A percentile compares a stretch with the other conserved stretches of the same genome.
Evolutionary conservation across 768 basidiomycete species (phyloP).

Genomic region (Boletus subparvulus): DNA sequence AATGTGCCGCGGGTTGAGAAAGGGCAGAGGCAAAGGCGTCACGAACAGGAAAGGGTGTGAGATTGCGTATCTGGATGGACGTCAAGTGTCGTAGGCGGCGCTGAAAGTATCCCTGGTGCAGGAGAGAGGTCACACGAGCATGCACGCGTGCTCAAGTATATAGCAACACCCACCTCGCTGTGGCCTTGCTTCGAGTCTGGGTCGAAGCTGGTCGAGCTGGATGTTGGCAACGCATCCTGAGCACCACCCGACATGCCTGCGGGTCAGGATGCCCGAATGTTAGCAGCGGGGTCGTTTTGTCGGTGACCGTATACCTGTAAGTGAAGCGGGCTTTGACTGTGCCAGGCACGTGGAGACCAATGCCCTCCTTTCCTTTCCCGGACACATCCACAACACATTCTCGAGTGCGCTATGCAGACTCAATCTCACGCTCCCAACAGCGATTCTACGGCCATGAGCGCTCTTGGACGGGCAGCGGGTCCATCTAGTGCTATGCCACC

Average conservation of each 20-base stretch:
- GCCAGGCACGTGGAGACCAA: not conserved
- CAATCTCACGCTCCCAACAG: constrained; percentile 37
- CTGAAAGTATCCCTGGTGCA: constrained; percentile 38
- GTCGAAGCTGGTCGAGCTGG: constrained; percentile 16
- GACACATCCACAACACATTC: not conserved
- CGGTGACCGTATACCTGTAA: constrained; percentile 1
- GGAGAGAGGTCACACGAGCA: not conserved
- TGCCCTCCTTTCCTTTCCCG: constrained; percentile 26
- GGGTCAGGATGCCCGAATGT: not conserved
- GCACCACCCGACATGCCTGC: constrained; percentile 23
- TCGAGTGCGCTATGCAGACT: constrained; percentile 40
- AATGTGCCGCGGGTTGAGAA: constrained; percentile 59
- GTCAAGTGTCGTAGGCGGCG: constrained; percentile 73
- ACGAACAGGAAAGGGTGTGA: constrained; percentile 81
- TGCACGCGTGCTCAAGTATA: not conserved
- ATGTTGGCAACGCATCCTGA: constrained; percentile 16
- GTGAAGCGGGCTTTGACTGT: not conserved
- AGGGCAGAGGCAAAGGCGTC: constrained; percentile 74
- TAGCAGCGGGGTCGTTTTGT: not conserved
- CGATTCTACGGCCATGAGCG: constrained; percentile 2
- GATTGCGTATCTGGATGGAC: constrained; percentile 71
- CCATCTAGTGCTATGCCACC: constrained; percentile 44
- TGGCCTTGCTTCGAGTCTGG: constrained; percentile 8
- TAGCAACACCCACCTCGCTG: constrained; percentile 15
- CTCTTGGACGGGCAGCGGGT: constrained; percentile 30